phyloP scores from a whole-genome alignment of 2,329 filamentous ascomycete species.

The Pseudopyricularia javanii region DNA sequence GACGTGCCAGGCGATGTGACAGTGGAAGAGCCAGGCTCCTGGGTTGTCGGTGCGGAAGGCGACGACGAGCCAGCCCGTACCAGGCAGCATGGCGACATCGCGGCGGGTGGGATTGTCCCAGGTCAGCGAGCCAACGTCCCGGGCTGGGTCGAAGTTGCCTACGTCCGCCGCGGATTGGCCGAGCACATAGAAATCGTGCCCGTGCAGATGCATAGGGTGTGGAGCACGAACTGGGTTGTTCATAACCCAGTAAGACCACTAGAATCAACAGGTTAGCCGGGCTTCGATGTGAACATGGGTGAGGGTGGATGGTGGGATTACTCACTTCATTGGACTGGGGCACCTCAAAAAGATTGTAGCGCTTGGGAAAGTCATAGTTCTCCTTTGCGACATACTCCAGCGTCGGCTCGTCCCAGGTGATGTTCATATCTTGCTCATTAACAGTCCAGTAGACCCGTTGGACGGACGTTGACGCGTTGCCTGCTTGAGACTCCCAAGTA shows the following conservation, averaged over 20 bases:
- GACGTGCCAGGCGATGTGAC: slow-evolving; percentile 36
- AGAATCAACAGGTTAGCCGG: neutral
- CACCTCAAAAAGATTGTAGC: slow-evolving; percentile 8
- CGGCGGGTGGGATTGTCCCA: slow-evolving; percentile 27
- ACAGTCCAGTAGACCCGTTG: slow-evolving; percentile 18
- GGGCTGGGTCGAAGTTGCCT: slow-evolving; percentile 3
- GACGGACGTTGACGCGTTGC: neutral
- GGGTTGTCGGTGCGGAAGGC: slow-evolving; percentile 35
- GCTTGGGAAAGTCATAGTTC: slow-evolving; percentile 12
- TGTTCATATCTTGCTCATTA: slow-evolving; percentile 15
- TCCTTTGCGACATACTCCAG: slow-evolving; percentile 17
- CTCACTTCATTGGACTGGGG: slow-evolving; percentile 10
- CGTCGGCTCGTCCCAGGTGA: slow-evolving; percentile 23
- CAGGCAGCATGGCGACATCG: slow-evolving; percentile 29
- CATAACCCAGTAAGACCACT: slow-evolving; percentile 21
- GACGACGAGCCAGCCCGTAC: slow-evolving; percentile 28
- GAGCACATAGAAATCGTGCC: slow-evolving; percentile 15
- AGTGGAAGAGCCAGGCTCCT: slow-evolving; percentile 31
- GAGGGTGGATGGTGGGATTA: slow-evolving; percentile 8
- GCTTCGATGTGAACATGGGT: slow-evolving; percentile 8
- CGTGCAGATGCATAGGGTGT: slow-evolving; percentile 14
- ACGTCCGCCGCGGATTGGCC: slow-evolving; percentile 7
- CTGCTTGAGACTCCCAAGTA: slow-evolving; percentile 9
- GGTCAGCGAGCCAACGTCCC: slow-evolving; percentile 13
- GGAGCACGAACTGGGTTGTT: slow-evolving; percentile 12